Evolutionary conservation across 768 basidiomycete species (phyloP).

Genomic region (Tylopilus vinaceipallidus): DNA sequence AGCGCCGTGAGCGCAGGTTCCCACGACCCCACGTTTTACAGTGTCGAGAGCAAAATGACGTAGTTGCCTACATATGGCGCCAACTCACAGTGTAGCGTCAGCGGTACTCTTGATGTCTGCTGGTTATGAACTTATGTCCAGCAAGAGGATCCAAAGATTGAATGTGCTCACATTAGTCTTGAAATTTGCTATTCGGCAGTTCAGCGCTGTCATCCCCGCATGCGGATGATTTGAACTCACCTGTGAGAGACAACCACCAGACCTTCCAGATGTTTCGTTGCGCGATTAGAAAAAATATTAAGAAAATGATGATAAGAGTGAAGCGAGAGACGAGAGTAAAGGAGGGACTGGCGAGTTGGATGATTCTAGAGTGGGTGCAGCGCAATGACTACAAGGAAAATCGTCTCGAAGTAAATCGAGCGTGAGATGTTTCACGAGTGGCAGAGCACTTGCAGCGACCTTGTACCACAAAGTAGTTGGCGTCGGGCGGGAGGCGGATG

Average conservation of each 20-base stretch:
- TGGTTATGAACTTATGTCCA: slow-evolving; percentile 1
- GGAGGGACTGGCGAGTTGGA: slow-evolving; percentile 35
- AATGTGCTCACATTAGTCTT: slow-evolving; percentile 15
- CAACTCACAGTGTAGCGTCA: slow-evolving; percentile 24
- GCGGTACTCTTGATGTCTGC: slow-evolving; percentile 5
- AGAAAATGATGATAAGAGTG: slow-evolving; percentile 16
- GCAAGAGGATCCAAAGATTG: background rate
- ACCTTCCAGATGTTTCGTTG: slow-evolving; percentile 14
- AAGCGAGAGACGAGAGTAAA: slow-evolving; percentile 35
- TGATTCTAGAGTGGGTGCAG: slow-evolving; percentile 25
- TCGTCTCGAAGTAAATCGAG: slow-evolving; percentile 58
- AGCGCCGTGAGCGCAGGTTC: slow-evolving; percentile 24
- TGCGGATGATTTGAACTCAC: slow-evolving; percentile 15
- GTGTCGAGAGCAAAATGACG: slow-evolving; percentile 31
- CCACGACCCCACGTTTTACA: slow-evolving; percentile 44
- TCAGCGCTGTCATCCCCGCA: slow-evolving; percentile 2
- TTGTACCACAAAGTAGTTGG: slow-evolving; percentile 28
- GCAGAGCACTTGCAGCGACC: slow-evolving; percentile 25
- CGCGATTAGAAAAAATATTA: slow-evolving; percentile 20
- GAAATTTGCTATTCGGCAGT: slow-evolving; percentile 8
- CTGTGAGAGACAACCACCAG: slow-evolving; percentile 10
- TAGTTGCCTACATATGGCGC: slow-evolving; percentile 13
- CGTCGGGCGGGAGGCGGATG: slow-evolving; percentile 21
- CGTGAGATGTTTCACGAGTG: slow-evolving; percentile 30
- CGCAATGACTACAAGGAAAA: slow-evolving; percentile 34